Evolutionary conservation across 2,329 filamentous ascomycete species (phyloP).

Genomic region (Colletotrichum caudatum): DNA sequence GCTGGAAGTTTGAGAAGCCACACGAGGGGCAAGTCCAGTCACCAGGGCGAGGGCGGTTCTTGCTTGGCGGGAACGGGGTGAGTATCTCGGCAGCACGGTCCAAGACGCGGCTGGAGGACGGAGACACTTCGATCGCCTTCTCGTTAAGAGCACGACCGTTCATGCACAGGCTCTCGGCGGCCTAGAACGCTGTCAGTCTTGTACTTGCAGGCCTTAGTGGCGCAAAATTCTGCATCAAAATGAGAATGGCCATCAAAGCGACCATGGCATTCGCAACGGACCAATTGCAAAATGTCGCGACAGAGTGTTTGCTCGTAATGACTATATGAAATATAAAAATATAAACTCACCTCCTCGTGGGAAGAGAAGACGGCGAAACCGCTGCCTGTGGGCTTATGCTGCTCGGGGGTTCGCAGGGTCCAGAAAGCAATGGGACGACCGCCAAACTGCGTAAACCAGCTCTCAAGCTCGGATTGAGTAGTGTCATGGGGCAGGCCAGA

Average conservation of each 20-base stretch:
- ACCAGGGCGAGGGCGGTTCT: constrained; percentile 95
- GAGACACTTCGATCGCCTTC: constrained; percentile 98
- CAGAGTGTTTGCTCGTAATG: not conserved
- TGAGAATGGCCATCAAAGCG: not conserved
- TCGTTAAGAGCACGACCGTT: constrained; percentile 98
- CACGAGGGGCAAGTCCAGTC: constrained; percentile 99
- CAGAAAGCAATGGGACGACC: constrained; percentile 98
- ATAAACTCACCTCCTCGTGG: constrained; percentile 88
- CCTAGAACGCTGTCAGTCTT: constrained; percentile 63
- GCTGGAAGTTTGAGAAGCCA: constrained; percentile 99
- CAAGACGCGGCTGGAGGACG: constrained; percentile 94
- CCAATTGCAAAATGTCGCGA: not conserved
- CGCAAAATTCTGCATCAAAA: not conserved
- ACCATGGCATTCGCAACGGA: not conserved
- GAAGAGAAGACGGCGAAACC: constrained; percentile 99
- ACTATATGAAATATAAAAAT: not conserved
- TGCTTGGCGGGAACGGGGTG: constrained; percentile 97
- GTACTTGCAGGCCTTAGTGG: too few species aligned
- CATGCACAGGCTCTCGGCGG: constrained; percentile 98
- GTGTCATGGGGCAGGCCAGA: constrained; percentile 97
- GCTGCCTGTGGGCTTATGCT: constrained; percentile 99
- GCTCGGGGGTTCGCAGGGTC: constrained; percentile 96
- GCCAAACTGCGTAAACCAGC: constrained; percentile 99
- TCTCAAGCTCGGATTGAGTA: constrained; percentile 97
- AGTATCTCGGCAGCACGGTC: constrained; percentile 96